These are phyloP conservation scores for Saturnispora dispora DNA, from an alignment of 805 yeast genomes.

Conservation along the genomic window DNA sequence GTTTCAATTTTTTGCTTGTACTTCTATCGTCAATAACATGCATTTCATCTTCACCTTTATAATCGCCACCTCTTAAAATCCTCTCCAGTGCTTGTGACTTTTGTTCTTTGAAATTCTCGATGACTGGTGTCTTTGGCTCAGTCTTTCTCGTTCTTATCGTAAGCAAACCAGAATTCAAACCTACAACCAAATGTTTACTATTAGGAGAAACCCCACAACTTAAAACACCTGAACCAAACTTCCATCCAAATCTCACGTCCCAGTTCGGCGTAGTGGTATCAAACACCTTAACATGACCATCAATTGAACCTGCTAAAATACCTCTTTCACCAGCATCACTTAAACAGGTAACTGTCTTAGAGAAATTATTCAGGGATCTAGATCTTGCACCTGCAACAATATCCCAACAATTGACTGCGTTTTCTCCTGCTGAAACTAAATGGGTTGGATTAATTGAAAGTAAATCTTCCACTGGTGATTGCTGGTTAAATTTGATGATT, in stretches of 20 bases:
- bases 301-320: conserved; percentile 88
- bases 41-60: conserved; percentile 83
- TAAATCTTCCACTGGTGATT: conserved; percentile 78
- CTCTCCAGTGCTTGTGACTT: conserved; percentile 51
- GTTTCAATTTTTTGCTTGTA: conserved; percentile 55
- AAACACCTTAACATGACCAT: conserved; percentile 94
- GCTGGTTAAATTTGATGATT: conserved; percentile 59
- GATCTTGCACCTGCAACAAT: conserved; percentile 65
- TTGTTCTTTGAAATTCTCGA: conserved; percentile 23
- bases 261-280: conserved; percentile 64
- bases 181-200: conserved; percentile 82
- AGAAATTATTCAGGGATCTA: conserved; percentile 74
- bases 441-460: conserved; percentile 68
- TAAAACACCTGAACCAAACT: conserved; percentile 88
- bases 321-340: conserved; percentile 67
- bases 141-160: conserved; percentile 83
- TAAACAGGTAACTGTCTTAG: conserved; percentile 85
- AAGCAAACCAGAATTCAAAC: conserved; percentile 80
- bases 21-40: conserved; percentile 52
- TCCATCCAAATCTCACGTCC: conserved; percentile 95
- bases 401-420: conserved; percentile 86
- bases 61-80: conserved; percentile 87
- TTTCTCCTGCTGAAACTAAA: conserved; percentile 70
- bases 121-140: conserved; percentile 37
- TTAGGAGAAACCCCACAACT: conserved; percentile 86